A percentile compares a stretch with the other conserved stretches of the same genome.
These are phyloP conservation scores for Bipolaris oryzae DNA, from an alignment of 2,329 filamentous ascomycete genomes.

Conservation along the genomic window DNA sequence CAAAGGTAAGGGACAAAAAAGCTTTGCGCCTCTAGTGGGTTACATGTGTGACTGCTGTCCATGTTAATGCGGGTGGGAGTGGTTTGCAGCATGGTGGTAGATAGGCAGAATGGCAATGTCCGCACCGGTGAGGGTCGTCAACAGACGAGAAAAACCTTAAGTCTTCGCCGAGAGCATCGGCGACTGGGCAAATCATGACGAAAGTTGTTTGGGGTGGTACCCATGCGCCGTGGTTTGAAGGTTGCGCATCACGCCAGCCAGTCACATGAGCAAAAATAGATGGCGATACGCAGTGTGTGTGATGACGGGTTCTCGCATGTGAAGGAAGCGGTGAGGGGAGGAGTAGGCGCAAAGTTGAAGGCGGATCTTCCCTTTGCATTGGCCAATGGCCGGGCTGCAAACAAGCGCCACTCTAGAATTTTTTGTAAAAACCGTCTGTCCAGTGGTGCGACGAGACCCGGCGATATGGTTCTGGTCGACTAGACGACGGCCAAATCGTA, in stretches of 20 bases:
- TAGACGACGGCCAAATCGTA: slow-evolving; percentile 13
- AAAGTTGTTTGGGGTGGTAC: too few relatives aligned
- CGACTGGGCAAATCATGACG: too few relatives aligned
- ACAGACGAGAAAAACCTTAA: neutral
- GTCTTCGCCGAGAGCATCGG: slow-evolving; percentile 2
- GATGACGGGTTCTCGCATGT: neutral
- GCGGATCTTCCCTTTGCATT: neutral
- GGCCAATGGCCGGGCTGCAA: too few relatives aligned
- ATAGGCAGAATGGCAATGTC: neutral
- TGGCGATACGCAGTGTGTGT: neutral
- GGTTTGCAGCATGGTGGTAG: neutral
- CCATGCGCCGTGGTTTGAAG: slow-evolving; percentile 2
- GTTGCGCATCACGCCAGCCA: slow-evolving; percentile 4
- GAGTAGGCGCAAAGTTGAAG: neutral
- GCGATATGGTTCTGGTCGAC: slow-evolving; percentile 17
- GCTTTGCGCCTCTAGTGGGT: neutral
- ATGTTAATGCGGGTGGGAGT: neutral
- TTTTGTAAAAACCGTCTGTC: too few relatives aligned
- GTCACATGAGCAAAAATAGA: slow-evolving; percentile 10
- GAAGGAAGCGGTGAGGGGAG: slow-evolving; percentile 5
- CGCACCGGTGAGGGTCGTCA: neutral
- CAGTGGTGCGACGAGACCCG: slow-evolving; percentile 13
- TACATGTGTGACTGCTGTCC: neutral
- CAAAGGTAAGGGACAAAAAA: neutral
- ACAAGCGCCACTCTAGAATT: too few relatives aligned